Evolutionary conservation across 192 early-diverging fungal genomes (phyloP), one percentile per base, ranked within the genome.

Genomic region (Coemansia furcata): DNA sequence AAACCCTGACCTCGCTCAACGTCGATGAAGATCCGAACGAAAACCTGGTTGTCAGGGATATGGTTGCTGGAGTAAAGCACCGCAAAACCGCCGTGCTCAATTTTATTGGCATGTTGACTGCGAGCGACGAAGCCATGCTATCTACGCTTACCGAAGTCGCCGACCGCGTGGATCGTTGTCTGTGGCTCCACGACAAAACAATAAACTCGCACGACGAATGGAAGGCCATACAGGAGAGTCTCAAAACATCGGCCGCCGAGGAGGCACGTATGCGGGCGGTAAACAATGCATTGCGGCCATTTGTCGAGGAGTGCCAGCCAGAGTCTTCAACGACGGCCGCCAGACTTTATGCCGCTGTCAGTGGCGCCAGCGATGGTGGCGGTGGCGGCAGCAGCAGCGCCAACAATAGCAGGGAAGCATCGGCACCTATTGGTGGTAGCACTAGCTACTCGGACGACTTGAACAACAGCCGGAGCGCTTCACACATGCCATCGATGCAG

Each of bases 191-290:
- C 36, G 73, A 72, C 39, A 80, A 75, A 26, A 69, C 73, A 17
- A 32, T 75, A n/a, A 72, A 68, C 30, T 63, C 78, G 44, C 78
- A 80, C 39, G 72, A 76, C 52, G 78, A 75, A 52, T 80, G 78
- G 78, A 69, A 63, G 63, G 69, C 77, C 21, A 80, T 80, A 40
- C 77, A 74, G 62, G 72, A 80, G 44, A 80, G 72, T n/a, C 66
- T 74, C 36, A 67, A 59, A 26, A 68, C 72, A 6, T 63, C 62
- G 52, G 66, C 62, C 1, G 62, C 67, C 2, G 72, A 74, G 38
- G 72, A 68, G 12, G 36, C 63, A 23, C 72, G 62, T n/a, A 58
- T 26, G 15, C 38, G 44, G 4, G 63, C 46, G 30, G 54, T 55
- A 32, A 55, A 33, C 29, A 15, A 32, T 32, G 54, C 54, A 12